phyloP scores from a whole-genome alignment of 306 rosid species.

The Pyrus pyrifolia region DNA sequence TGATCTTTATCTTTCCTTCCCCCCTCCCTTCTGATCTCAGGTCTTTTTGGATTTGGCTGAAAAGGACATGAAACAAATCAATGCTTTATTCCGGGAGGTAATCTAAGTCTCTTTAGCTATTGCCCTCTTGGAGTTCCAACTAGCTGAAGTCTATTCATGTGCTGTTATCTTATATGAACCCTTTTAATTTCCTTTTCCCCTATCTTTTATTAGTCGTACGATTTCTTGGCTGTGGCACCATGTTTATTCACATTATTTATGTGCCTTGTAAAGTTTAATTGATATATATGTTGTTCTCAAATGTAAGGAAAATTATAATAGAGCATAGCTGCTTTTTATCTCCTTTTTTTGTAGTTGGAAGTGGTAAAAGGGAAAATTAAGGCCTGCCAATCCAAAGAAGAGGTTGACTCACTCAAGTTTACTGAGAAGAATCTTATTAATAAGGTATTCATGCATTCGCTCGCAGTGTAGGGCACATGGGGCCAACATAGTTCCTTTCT shows the following conservation, averaged over 20 bases:
- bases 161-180: not conserved
- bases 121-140: not conserved
- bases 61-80: constrained; percentile 87
- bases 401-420: constrained; percentile 71
- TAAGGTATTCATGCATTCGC: constrained; percentile 46
- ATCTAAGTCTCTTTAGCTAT: constrained; percentile 1
- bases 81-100: constrained; percentile 80
- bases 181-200: not conserved
- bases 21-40: constrained; percentile 30
- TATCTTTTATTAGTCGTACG: not conserved
- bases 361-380: constrained; percentile 65
- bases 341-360: constrained; percentile 57
- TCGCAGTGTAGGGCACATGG: not conserved
- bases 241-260: not conserved
- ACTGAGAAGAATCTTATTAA: constrained; percentile 65
- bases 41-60: constrained; percentile 81
- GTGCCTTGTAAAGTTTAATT: not conserved
- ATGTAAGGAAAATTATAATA: not conserved
- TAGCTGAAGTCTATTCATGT: not conserved
- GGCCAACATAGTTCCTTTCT: not conserved
- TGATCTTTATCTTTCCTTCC: not conserved
- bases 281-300: not conserved
- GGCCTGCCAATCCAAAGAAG: constrained; percentile 59
- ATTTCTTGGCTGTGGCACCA: not conserved
- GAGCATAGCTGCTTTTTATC: not conserved